Base-by-base conservation (phyloP, 331 rosid species). In the Arachis monticola region DNA sequence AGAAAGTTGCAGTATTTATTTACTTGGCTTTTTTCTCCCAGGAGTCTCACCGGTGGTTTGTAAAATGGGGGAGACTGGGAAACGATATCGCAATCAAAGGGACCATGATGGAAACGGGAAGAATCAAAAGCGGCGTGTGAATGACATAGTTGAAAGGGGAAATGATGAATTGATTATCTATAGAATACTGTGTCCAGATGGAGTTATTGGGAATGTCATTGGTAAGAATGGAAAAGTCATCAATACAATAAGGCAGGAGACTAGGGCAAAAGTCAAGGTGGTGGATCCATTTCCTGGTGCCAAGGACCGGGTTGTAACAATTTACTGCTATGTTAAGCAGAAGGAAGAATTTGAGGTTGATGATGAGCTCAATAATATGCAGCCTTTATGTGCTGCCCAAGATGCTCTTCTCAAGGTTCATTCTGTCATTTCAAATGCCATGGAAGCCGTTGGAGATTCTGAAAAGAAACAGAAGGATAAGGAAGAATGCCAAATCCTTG, bases 261-360 rank as follows among this genome's bases (percentile, higher is more conserved):
- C 92, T 3, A 83, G 90, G 69, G 97, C 99, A 2, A 88, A 86
- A 84, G 88, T 95, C 55, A 92, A 92, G 92, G 92, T 95, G 73
- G 98, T 95, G 31, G 99, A 95, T 85, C 96, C 97, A 0, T 95
- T 87, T 83, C 96, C 98, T 1, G 96, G 97, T 63, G 96, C 99
- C 1, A 90, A 80, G 69, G 89, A 87, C 30, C 91, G 99, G 38
- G 91, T 95, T 59, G 84, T 95, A 83, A 87, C 81, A 8, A 90
- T 92, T 46, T 95, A 88, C 69, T 84, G 85, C 82, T 85, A 85
- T 82, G 86, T 92, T 63, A 90, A 78, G 89, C 96, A 92, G 58
- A 95, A 88, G 87, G 92, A 89, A 52, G 99, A 89, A 2, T 77
- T 95, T 60, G 91, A 89, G 51, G 64, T 88, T 78, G 97, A 95